A percentile compares a stretch with the other conserved stretches of the same genome.
These are phyloP conservation scores for Acanthamoeba quina DNA, from an alignment of 208 protist species.

Conservation along the genomic window DNA sequence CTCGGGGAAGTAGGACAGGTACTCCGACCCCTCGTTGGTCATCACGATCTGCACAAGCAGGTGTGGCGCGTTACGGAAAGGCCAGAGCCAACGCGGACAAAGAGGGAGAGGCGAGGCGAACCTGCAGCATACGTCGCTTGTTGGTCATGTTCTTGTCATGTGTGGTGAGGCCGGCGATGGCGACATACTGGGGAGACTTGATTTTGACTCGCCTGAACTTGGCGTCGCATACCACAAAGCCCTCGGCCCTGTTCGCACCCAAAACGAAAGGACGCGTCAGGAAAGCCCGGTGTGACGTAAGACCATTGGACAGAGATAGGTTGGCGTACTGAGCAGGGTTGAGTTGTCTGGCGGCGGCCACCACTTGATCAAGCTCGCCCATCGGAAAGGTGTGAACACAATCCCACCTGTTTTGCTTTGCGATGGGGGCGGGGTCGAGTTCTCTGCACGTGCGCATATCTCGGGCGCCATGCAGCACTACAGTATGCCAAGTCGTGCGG, in stretches of 20 bases:
- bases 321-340: neutral
- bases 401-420: neutral
- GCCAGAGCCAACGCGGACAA: neutral
- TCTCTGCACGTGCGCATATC: neutral
- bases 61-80: neutral
- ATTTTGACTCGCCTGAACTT: constrained; percentile 27
- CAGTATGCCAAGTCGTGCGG: neutral
- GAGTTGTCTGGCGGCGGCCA: neutral
- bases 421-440: neutral
- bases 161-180: neutral
- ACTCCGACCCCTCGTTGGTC: constrained; percentile 6
- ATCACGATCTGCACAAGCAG: neutral
- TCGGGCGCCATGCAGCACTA: neutral
- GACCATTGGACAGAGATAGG: neutral
- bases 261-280: neutral
- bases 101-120: neutral
- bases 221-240: constrained; percentile 27
- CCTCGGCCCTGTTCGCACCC: neutral
- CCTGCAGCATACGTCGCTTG: constrained; percentile 23
- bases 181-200: constrained; percentile 19
- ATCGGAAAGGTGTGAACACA: neutral
- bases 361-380: neutral
- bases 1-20: constrained; percentile 33
- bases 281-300: neutral
- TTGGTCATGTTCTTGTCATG: constrained; percentile 24